Evolutionary conservation across 495 filamentous ascomycete species (phyloP).

Genomic region (Annulohypoxylon moriforme): DNA sequence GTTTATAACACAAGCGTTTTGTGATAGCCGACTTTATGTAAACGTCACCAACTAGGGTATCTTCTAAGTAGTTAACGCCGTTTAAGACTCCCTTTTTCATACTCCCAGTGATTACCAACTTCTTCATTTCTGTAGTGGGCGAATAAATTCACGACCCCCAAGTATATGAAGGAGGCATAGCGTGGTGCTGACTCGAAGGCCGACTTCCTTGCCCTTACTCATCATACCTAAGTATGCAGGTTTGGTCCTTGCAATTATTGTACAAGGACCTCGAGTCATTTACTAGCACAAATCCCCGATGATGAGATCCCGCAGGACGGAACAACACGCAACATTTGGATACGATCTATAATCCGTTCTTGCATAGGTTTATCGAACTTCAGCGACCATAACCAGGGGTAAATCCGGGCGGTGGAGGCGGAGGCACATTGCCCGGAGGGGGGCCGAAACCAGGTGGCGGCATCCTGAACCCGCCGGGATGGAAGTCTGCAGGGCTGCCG

Average conservation of each 20-base stretch:
- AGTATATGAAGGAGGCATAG: background rate
- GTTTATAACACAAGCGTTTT: background rate
- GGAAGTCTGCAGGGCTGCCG: slow-evolving; percentile 78
- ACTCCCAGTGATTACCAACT: background rate
- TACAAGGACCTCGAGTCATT: background rate
- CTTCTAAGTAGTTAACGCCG: background rate
- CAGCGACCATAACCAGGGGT: slow-evolving; percentile 50
- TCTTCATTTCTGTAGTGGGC: background rate
- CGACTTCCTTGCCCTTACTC: background rate
- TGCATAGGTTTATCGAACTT: background rate
- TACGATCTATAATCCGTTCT: background rate
- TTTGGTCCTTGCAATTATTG: background rate
- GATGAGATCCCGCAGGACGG: background rate
- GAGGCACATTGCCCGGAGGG: slow-evolving; percentile 57
- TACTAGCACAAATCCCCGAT: background rate
- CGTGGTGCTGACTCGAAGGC: background rate
- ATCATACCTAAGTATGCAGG: background rate
- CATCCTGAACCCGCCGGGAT: slow-evolving; percentile 56
- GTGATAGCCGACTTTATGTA: background rate
- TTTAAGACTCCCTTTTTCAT: background rate
- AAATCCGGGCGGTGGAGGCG: slow-evolving; percentile 63
- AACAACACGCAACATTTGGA: background rate
- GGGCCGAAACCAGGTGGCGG: slow-evolving; percentile 63
- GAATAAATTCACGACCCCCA: background rate
- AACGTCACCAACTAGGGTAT: slow-evolving; percentile 6